Conservation (phyloP, 352 stramenopile species). For the Pseudoperonospora humuli region DNA sequence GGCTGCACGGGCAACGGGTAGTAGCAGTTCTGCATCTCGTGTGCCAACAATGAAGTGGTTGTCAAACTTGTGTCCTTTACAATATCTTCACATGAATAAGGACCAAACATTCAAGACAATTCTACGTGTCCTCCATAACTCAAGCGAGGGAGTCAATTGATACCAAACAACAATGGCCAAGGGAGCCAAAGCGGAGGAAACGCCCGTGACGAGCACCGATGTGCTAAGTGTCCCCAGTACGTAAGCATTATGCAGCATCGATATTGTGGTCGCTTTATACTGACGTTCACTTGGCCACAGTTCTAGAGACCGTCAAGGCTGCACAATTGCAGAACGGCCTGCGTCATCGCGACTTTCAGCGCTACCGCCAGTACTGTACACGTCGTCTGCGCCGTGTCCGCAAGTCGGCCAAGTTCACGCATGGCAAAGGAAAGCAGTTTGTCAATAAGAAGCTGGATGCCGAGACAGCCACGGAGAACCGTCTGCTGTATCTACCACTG, state of each 20-base stretch:
- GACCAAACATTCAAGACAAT: constrained; percentile 3
- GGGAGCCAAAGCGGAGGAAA: constrained; percentile 22
- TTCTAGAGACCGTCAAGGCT: constrained; percentile 85
- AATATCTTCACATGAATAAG: background rate
- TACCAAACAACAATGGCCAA: constrained; percentile 28
- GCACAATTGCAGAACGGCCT: constrained; percentile 87
- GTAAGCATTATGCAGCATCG: background rate
- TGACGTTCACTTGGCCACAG: constrained; percentile 14
- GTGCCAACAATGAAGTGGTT: too few relatives aligned
- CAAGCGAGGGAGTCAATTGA: constrained; percentile 8
- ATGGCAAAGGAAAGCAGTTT: constrained; percentile 81
- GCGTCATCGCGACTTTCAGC: constrained; percentile 86
- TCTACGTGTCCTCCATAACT: background rate
- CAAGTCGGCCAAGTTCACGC: constrained; percentile 84
- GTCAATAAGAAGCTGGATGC: constrained; percentile 78
- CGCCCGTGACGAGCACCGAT: constrained; percentile 19
- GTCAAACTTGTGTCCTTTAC: too few relatives aligned
- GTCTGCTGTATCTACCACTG: constrained; percentile 79
- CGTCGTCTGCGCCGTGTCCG: constrained; percentile 79
- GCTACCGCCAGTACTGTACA: constrained; percentile 88
- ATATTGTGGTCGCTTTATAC: background rate
- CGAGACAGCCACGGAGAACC: constrained; percentile 61
- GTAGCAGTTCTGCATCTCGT: constrained; percentile 86
- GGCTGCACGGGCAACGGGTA: constrained; percentile 38
- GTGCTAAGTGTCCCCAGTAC: constrained; percentile 47